Base-by-base conservation (phyloP, 306 rosid genomes). In the Lathyrus oleraceus region DNA sequence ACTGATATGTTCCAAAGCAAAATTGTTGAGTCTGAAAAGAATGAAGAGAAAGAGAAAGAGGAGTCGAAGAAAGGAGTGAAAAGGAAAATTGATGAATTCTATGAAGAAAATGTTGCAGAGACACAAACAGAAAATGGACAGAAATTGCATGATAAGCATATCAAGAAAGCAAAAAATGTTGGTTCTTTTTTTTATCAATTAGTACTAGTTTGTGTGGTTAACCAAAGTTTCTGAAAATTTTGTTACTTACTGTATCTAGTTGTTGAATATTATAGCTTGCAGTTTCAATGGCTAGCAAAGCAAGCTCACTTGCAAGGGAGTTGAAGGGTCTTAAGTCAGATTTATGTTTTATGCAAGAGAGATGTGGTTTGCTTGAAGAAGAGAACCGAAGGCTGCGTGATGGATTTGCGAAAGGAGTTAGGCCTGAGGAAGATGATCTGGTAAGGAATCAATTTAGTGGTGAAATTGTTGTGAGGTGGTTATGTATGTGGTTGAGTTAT, bases 391-490 rank as follows among this genome's bases (percentile, higher is more conserved):
- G 96, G 66, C 83, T 91, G 5, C 80, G 97, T 12, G 96, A 89
- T 25, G 97, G 96, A 27, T 76, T 89, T 28, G 74, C 72, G 5
- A 82, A 85, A 72, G 97, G 95, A 51, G 75, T 79, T 56, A 84
- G 95, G 81, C 96, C 93, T 0, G 97, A 95, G 59, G 97, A 95
- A 87, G 97, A 91, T 82, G 97, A 95, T 81, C 76, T 91, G 83
- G 99, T 90, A 80, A 54, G 79, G n/a, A 58, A 21, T 12, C 32
- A 21, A 21, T 21, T 53, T 20, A 21, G 30, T 52, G n/a, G 1
- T 4, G 27, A 21, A 53, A 53, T 21, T 21, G 60, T 21, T 48
- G 3, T 32, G 9, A 6, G 38, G 2, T 32, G 1, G 38, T 32
- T 32, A 32, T 32, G 15, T 5, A 45, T 14, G 52, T 45, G 52